These are phyloP conservation scores for Boletus semigastroideus DNA, from an alignment of 1,284 basidiomycete genomes.

Conservation along the genomic window DNA sequence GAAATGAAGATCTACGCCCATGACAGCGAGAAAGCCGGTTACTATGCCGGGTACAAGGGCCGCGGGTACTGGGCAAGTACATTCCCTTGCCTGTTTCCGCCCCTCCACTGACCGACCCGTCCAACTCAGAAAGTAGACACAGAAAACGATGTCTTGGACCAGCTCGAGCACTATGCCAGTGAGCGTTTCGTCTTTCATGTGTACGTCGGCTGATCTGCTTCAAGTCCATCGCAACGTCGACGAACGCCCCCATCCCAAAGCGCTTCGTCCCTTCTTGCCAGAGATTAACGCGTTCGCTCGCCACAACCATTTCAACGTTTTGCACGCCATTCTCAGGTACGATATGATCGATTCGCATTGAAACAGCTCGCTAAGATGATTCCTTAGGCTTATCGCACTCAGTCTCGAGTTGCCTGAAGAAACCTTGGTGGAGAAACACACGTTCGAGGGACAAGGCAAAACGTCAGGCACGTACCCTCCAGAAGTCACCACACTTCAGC, in stretches of 20 bases:
- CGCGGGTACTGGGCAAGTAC: constrained; percentile 17
- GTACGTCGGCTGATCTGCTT: not conserved
- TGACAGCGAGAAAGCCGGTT: constrained; percentile 45
- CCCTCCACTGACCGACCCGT: not conserved
- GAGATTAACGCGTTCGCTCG: constrained; percentile 50
- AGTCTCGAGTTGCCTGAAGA: constrained; percentile 48
- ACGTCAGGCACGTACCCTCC: not conserved
- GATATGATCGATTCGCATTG: too few species aligned
- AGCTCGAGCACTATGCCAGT: constrained; percentile 58
- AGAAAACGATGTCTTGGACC: constrained; percentile 49
- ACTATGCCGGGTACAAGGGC: constrained; percentile 54
- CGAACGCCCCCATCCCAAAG: constrained; percentile 45
- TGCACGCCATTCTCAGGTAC: constrained; percentile 19
- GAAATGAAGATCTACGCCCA: constrained; percentile 55
- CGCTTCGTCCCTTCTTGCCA: constrained; percentile 52
- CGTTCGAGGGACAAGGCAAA: constrained; percentile 5
- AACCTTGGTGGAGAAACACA: constrained; percentile 51
- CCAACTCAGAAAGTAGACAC: constrained; percentile 32
- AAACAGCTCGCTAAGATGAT: not conserved
- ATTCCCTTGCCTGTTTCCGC: not conserved
- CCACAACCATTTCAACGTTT: constrained; percentile 16
- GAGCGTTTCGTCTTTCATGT: constrained; percentile 14
- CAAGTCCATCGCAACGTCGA: constrained; percentile 48
- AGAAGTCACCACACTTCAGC: not conserved
- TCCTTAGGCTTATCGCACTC: constrained; percentile 46